A percentile compares a stretch with the other conserved stretches of the same genome.
These are phyloP conservation scores for Ploettnerulaceae sp. DNA, from an alignment of 2,329 filamentous ascomycete genomes.

Conservation along the genomic window DNA sequence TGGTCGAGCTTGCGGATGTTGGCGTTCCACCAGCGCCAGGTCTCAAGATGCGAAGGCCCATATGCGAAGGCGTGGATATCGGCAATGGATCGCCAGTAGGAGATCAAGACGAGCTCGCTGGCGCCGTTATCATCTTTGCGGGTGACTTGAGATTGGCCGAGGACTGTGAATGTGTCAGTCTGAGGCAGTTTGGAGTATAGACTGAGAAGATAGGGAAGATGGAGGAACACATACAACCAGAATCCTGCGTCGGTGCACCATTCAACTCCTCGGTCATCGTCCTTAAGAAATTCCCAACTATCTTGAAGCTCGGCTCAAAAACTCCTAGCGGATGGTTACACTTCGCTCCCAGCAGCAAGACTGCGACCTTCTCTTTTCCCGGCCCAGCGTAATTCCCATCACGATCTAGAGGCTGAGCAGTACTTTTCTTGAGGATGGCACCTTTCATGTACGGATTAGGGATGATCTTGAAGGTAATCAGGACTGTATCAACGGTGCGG, in stretches of 20 bases:
- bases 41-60: conserved; percentile 73
- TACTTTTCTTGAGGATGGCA: conserved; percentile 14
- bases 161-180: conserved; percentile 8
- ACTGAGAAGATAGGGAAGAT: background rate
- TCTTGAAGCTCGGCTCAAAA: conserved; percentile 18
- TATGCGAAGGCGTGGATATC: conserved; percentile 22
- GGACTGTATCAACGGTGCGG: conserved; percentile 13
- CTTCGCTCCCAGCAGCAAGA: conserved; percentile 21
- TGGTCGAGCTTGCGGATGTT: conserved; percentile 16
- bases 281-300: conserved; percentile 8
- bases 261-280: conserved; percentile 19
- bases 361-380: conserved; percentile 18
- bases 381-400: conserved; percentile 15
- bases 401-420: conserved; percentile 13
- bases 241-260: conserved; percentile 12
- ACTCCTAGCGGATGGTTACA: conserved; percentile 22
- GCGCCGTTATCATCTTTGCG: conserved; percentile 19
- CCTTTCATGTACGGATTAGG: conserved; percentile 23
- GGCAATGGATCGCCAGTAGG: conserved; percentile 19
- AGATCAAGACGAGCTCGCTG: conserved; percentile 17
- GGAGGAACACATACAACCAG: conserved; percentile 16
- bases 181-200: background rate
- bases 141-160: conserved; percentile 15
- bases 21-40: conserved; percentile 68
- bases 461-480: conserved; percentile 17